Conservation (phyloP, 2,329 filamentous ascomycete genomes). For the Cryphonectria japonica region DNA sequence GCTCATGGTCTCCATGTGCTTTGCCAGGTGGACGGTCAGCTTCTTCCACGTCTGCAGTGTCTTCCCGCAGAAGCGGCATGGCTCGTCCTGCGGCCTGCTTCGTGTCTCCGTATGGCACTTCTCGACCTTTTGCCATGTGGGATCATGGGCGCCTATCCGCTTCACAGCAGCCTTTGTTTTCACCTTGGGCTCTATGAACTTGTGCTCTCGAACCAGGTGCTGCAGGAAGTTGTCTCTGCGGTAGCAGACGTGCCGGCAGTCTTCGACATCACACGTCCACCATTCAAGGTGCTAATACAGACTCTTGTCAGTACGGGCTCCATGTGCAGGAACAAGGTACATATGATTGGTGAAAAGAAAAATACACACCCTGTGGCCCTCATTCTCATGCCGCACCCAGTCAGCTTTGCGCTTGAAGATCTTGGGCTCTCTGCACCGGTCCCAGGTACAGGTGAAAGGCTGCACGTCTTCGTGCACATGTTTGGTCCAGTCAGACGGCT, state of each 20-base stretch:
- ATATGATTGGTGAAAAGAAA: too few species aligned
- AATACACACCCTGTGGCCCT: conserved; percentile 67
- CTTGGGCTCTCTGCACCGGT: conserved; percentile 79
- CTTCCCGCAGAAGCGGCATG: conserved; percentile 86
- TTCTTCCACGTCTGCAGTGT: conserved; percentile 87
- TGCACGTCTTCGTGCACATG: conserved; percentile 93
- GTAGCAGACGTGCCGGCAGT: conserved; percentile 82
- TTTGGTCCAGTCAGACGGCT: conserved; percentile 96
- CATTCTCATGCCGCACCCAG: conserved; percentile 93
- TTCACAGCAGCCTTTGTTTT: conserved; percentile 74
- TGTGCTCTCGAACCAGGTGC: conserved; percentile 90
- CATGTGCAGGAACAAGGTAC: too few species aligned
- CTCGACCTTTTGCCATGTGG: conserved; percentile 78
- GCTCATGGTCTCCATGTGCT: conserved; percentile 92
- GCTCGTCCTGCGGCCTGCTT: conserved; percentile 71
- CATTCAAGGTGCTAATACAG: conserved; percentile 70
- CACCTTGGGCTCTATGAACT: conserved; percentile 78
- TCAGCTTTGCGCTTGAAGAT: conserved; percentile 95
- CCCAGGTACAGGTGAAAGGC: conserved; percentile 91
- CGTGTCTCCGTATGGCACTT: conserved; percentile 73
- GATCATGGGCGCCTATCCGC: conserved; percentile 60
- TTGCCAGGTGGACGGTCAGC: conserved; percentile 87
- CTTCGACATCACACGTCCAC: conserved; percentile 83
- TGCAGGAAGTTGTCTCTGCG: conserved; percentile 92
- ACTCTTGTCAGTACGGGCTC: conserved; percentile 2